A percentile compares a stretch with the other conserved stretches of the same genome.
These are phyloP conservation scores for Bruguiera gymnorhiza DNA, from an alignment of 345 rosid genomes.

Conservation along the genomic window DNA sequence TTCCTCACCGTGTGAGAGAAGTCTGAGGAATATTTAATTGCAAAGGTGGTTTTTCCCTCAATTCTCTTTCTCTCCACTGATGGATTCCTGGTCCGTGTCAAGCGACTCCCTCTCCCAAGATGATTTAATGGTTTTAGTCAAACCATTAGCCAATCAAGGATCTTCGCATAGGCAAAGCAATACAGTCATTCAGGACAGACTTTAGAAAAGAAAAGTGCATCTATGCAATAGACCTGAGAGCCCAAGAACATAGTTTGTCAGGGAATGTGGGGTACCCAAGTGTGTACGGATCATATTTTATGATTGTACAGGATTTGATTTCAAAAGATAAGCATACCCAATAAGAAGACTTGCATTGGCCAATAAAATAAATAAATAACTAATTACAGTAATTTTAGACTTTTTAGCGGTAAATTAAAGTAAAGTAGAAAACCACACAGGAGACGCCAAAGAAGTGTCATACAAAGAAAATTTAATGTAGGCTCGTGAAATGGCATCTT, in stretches of 20 bases:
- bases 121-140: not conserved
- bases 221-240: not conserved
- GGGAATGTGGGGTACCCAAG: conserved; percentile 54
- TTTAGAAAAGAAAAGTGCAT: not conserved
- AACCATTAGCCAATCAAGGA: not conserved
- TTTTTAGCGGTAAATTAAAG: too few species aligned
- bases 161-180: conserved; percentile 1
- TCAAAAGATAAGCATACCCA: not conserved
- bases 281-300: conserved; percentile 38
- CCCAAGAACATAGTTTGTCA: conserved; percentile 35
- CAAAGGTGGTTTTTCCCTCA: not conserved
- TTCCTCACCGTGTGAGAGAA: conserved; percentile 76
- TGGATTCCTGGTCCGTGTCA: not conserved
- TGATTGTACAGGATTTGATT: conserved; percentile 1
- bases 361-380: not conserved
- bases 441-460: too few species aligned
- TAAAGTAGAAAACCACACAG: too few species aligned
- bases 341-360: not conserved
- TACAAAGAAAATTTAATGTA: too few species aligned
- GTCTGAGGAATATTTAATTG: conserved; percentile 21
- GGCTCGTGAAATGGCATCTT: too few species aligned
- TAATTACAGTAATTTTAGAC: not conserved
- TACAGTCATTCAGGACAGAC: conserved; percentile 8
- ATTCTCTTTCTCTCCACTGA: not conserved
- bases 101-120: not conserved